Conservation (phyloP, 2,329 filamentous ascomycete species). For the Colletotrichum shisoi region DNA sequence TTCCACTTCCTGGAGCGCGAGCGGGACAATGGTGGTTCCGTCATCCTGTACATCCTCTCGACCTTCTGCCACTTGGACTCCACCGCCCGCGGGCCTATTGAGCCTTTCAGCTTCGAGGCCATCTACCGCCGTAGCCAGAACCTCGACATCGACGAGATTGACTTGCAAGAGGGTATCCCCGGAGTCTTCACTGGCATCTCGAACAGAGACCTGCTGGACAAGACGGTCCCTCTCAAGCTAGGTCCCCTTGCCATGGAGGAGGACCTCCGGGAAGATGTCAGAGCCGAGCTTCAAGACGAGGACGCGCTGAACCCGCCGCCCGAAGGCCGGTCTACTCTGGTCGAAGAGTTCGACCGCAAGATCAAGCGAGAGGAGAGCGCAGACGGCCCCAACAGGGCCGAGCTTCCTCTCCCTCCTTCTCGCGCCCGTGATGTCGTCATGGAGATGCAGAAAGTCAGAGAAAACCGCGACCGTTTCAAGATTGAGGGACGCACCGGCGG, state of each 20-base stretch:
- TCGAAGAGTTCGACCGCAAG: conserved; percentile 87
- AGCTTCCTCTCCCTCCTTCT: conserved; percentile 86
- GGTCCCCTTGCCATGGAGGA: conserved; percentile 84
- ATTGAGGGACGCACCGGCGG: conserved; percentile 86
- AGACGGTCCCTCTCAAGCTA: conserved; percentile 70
- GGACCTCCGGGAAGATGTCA: conserved; percentile 83
- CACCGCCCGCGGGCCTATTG: conserved; percentile 68
- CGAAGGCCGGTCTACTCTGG: conserved; percentile 73
- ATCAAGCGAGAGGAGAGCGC: conserved; percentile 89
- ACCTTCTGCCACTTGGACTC: conserved; percentile 66
- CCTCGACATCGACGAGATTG: conserved; percentile 68
- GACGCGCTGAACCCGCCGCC: conserved; percentile 78
- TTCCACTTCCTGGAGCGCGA: conserved; percentile 92
- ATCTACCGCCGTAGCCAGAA: conserved; percentile 66
- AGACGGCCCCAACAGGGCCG: conserved; percentile 79
- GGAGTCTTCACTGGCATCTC: conserved; percentile 68
- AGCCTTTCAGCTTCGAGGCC: conserved; percentile 69
- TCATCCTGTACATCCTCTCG: conserved; percentile 77
- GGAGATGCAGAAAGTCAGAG: conserved; percentile 92
- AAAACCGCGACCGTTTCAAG: conserved; percentile 89
- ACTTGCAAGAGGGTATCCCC: conserved; percentile 70
- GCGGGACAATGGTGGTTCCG: conserved; percentile 77
- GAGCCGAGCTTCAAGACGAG: conserved; percentile 84
- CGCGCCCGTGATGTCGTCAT: conserved; percentile 89
- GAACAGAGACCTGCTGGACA: conserved; percentile 67